These are phyloP conservation scores for Epichloe gansuensis DNA, from an alignment of 2,329 filamentous ascomycete species.

Conservation along the genomic window DNA sequence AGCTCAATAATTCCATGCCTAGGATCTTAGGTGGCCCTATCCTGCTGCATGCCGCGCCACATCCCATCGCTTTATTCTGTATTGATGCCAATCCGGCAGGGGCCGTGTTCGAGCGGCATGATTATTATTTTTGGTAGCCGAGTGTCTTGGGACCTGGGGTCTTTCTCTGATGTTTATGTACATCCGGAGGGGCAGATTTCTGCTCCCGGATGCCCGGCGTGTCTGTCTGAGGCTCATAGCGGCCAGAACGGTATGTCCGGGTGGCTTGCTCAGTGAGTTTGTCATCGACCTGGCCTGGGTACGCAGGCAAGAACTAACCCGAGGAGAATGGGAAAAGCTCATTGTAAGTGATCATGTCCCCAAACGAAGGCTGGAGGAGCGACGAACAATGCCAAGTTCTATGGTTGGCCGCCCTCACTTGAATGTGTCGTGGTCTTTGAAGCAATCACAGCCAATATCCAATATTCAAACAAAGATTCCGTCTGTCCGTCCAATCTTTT, in stretches of 20 bases:
- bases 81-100: not conserved
- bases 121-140: not conserved
- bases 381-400: too few species aligned
- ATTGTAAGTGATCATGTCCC: too few species aligned
- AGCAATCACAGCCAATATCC: not conserved
- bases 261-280: not conserved
- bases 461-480: not conserved
- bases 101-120: not conserved
- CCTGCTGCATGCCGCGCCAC: not conserved
- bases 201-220: not conserved
- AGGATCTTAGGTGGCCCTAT: not conserved
- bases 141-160: not conserved
- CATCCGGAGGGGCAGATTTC: not conserved
- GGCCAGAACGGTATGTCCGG: not conserved
- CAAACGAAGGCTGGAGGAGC: too few species aligned
- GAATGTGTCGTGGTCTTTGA: too few species aligned
- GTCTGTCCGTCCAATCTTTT: not conserved
- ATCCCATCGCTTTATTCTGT: not conserved
- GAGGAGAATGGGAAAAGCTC: too few species aligned
- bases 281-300: too few species aligned
- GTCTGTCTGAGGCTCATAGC: too few species aligned
- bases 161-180: not conserved
- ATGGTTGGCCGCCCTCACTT: too few species aligned
- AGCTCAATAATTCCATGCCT: not conserved
- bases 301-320: too few species aligned